phyloP scores from a whole-genome alignment of 768 basidiomycete genomes.

The Mycena rosella region DNA sequence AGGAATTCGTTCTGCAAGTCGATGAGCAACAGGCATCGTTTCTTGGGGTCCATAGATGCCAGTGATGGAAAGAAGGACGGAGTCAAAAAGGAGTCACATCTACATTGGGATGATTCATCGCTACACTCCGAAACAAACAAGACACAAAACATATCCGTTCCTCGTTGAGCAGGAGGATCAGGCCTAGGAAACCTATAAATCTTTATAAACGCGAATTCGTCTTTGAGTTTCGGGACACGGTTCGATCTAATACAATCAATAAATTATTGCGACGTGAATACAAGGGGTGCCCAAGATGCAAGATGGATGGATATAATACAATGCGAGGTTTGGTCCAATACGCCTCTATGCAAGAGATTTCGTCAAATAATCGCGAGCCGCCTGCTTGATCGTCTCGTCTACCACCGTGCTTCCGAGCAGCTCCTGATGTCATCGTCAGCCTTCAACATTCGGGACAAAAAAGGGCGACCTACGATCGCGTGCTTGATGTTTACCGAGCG shows the following conservation, averaged over 20 bases:
- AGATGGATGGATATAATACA: constrained; percentile 25
- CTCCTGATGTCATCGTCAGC: constrained; percentile 52
- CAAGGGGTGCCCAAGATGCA: neutral
- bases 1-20: constrained; percentile 48
- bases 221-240: too few relatives aligned
- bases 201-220: too few relatives aligned
- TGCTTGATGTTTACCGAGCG: constrained; percentile 67
- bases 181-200: too few relatives aligned
- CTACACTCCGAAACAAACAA: too few relatives aligned
- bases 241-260: neutral
- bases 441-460: neutral
- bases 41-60: neutral
- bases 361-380: constrained; percentile 80
- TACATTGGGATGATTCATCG: too few relatives aligned
- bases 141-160: too few relatives aligned
- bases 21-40: constrained; percentile 41
- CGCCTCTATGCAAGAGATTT: constrained; percentile 62
- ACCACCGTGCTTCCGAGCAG: constrained; percentile 69
- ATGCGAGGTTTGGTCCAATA: constrained; percentile 16
- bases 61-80: neutral
- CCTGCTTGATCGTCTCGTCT: constrained; percentile 72
- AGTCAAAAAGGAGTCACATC: too few relatives aligned
- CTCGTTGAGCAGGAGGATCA: too few relatives aligned
- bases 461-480: constrained; percentile 62
- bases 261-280: neutral